Percentiles rank a stretch among this genome's conserved stretches.
Evolutionary conservation across 2,329 filamentous ascomycete species (phyloP).

Genomic region (Clonostachys byssicola): DNA sequence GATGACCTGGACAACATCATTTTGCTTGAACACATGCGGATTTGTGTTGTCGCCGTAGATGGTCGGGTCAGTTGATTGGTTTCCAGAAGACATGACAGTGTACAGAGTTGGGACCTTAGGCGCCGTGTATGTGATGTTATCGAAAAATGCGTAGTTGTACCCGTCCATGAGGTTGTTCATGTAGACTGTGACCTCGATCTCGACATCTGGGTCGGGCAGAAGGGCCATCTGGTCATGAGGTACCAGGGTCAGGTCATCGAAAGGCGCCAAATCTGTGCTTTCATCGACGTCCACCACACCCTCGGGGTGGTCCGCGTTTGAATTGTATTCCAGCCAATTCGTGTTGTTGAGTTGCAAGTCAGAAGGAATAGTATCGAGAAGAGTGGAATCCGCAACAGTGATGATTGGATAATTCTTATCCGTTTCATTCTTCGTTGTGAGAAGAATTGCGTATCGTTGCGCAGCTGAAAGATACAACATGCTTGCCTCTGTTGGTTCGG

Average conservation of each 20-base stretch:
- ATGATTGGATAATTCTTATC: slow-evolving; percentile 63
- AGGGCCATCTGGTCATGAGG: slow-evolving; percentile 63
- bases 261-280: slow-evolving; percentile 65
- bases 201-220: slow-evolving; percentile 57
- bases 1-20: slow-evolving; percentile 50
- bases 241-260: slow-evolving; percentile 70
- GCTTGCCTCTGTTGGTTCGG: slow-evolving; percentile 52
- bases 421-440: slow-evolving; percentile 61
- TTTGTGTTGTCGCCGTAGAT: slow-evolving; percentile 49
- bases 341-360: slow-evolving; percentile 66
- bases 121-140: slow-evolving; percentile 58
- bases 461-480: slow-evolving; percentile 65
- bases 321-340: slow-evolving; percentile 58
- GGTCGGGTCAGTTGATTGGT: slow-evolving; percentile 34
- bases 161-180: slow-evolving; percentile 60
- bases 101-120: slow-evolving; percentile 67
- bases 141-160: slow-evolving; percentile 51
- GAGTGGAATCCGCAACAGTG: slow-evolving; percentile 62
- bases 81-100: slow-evolving; percentile 54
- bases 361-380: slow-evolving; percentile 66
- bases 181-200: slow-evolving; percentile 59
- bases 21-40: slow-evolving; percentile 48
- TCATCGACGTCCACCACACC: slow-evolving; percentile 62
- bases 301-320: slow-evolving; percentile 34
- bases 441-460: slow-evolving; percentile 59